phyloP scores from a whole-genome alignment of 2,329 filamentous ascomycete species.

The Fusarium fujikuroi region DNA sequence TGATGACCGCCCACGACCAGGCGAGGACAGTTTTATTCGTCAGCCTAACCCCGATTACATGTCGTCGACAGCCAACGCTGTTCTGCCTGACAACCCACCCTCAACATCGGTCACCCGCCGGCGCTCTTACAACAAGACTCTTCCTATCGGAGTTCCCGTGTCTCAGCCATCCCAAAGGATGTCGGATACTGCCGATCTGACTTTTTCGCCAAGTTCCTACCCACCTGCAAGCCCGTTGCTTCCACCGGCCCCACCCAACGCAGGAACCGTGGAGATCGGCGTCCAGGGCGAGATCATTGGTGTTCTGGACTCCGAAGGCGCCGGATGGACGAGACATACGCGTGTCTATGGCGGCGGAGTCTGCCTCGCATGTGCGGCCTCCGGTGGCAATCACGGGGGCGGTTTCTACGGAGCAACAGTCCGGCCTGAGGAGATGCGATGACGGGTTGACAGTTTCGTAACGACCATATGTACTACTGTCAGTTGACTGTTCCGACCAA shows the following conservation, averaged over 20 bases:
- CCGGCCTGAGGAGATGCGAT: conserved; percentile 62
- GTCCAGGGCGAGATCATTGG: conserved; percentile 64
- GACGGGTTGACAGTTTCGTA: conserved; percentile 16
- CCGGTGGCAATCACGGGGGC: conserved; percentile 55
- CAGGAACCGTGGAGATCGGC: conserved; percentile 50
- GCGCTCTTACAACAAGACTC: conserved; percentile 56
- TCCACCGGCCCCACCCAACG: conserved; percentile 57
- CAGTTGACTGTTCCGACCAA: conserved; percentile 9
- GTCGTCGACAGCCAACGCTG: conserved; percentile 48
- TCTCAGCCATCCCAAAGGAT: conserved; percentile 38
- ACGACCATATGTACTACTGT: conserved; percentile 5
- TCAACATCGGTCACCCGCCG: conserved; percentile 51
- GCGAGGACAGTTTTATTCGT: conserved; percentile 55
- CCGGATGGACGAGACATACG: conserved; percentile 67
- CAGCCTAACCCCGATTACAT: conserved; percentile 63
- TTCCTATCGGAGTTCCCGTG: conserved; percentile 51
- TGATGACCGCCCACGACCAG: conserved; percentile 49
- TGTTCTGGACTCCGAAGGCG: conserved; percentile 58
- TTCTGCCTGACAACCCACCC: conserved; percentile 42
- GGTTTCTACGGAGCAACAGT: conserved; percentile 67
- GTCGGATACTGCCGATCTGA: conserved; percentile 43
- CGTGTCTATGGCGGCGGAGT: conserved; percentile 68
- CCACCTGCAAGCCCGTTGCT: conserved; percentile 60
- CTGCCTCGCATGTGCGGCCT: conserved; percentile 65
- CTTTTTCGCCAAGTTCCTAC: conserved; percentile 61